Evolutionary conservation across 805 yeast species (phyloP).

Genomic region (Lipomyces orientalis): DNA sequence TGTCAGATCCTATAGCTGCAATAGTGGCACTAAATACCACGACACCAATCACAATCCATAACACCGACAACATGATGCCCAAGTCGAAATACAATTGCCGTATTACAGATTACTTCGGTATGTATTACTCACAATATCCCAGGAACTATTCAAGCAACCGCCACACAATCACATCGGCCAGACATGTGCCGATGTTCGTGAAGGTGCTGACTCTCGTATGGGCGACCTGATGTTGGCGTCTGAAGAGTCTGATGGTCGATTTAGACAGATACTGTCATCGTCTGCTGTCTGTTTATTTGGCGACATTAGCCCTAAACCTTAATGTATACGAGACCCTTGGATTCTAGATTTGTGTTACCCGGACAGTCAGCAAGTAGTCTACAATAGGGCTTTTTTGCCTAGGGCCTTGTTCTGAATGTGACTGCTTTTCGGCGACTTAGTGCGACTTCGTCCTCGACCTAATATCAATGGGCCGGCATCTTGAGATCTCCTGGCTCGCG

Average conservation of each 20-base stretch:
- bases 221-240: not conserved
- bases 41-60: constrained; percentile 45
- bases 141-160: not conserved
- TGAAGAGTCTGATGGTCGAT: too few relatives aligned
- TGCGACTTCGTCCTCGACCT: too few relatives aligned
- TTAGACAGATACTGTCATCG: not conserved
- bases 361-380: not conserved
- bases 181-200: not conserved
- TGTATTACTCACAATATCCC: not conserved
- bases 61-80: constrained; percentile 23
- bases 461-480: too few relatives aligned
- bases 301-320: not conserved
- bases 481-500: too few relatives aligned
- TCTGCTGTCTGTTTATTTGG: not conserved
- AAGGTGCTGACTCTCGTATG: not conserved
- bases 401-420: constrained; percentile 2
- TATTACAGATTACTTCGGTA: not conserved
- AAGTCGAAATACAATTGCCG: not conserved
- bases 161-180: not conserved
- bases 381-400: not conserved
- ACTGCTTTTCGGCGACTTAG: constrained; percentile 9
- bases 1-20: constrained; percentile 47
- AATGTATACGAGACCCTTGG: not conserved
- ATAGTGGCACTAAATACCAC: constrained; percentile 50
- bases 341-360: not conserved